phyloP scores from a whole-genome alignment of 1,284 basidiomycete species.

The Apiotrichum brassicae region DNA sequence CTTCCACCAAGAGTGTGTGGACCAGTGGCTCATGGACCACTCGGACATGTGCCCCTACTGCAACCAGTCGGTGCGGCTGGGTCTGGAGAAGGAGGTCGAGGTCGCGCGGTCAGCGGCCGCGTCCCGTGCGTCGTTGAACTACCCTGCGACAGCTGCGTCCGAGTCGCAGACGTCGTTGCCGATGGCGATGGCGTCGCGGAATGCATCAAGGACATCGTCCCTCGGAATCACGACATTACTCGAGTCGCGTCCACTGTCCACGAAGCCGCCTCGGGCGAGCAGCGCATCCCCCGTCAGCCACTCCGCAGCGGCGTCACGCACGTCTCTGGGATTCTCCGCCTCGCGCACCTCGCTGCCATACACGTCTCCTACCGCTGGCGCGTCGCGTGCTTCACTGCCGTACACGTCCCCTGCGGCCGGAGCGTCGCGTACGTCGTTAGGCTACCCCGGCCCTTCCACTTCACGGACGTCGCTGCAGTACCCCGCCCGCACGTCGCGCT shows the following conservation, averaged over 20 bases:
- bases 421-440: too few relatives aligned
- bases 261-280: not conserved
- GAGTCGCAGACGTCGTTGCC: not conserved
- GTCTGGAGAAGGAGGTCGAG: constrained; percentile 1
- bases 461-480: not conserved
- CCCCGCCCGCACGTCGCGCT: not conserved
- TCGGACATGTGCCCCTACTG: constrained; percentile 35
- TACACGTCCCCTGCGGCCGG: not conserved
- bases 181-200: not conserved
- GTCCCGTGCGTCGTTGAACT: not conserved
- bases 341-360: too few relatives aligned
- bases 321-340: not conserved
- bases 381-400: not conserved
- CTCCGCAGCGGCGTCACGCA: not conserved
- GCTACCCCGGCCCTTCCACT: too few relatives aligned
- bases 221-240: not conserved
- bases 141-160: not conserved
- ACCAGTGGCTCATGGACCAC: constrained; percentile 32
- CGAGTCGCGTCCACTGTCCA: not conserved
- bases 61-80: constrained; percentile 23
- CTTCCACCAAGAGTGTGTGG: constrained; percentile 37
- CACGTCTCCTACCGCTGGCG: too few relatives aligned
- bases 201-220: not conserved
- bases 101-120: not conserved
- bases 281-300: not conserved